Base-by-base conservation (phyloP, 228 moss, liverwort and hornwort genomes). In the Sphagnum magellanicum region DNA sequence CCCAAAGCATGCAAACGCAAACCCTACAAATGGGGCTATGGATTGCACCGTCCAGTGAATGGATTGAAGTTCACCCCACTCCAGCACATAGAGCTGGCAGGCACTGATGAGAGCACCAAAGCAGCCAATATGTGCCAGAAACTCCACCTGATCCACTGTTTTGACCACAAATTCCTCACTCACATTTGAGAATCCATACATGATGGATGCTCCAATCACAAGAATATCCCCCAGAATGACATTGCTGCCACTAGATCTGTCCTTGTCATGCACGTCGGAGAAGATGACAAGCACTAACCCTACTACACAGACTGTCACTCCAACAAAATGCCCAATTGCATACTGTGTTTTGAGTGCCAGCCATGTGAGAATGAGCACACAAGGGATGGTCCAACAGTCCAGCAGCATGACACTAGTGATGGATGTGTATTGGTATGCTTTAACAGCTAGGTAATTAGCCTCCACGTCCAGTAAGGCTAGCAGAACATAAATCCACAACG, bases 381-480 rank as follows among this genome's bases (percentile, higher is more conserved):
- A 89, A 4, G 98, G 98, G 47, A 98, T 86, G 59, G 81, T 84
- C 98, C 93, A 93, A 81, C 98, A 98, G 62, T 98, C 98, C 68
- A 98, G 79, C 63, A 98, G 81, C 93, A 98, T 98, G 5, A 91
- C 89, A 64, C 90, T 90, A 5, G 98, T 98, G 63, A 98, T 93
- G 66, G 98, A 88, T 0, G 93, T 93, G 71, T 84, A 93, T 67
- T 94, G 93, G 63, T 92, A 93, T n/a, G 98, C 90, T 71, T 92
- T 91, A 76, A 79, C 88, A 53, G 90, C 94, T 6, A 98, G 60
- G 67, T 91, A 98, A 4, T 88, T 94, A 14, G 80, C 89, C 77
- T 98, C 94, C 75, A 98, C 82, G 52, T 98, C 98, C 13, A 93
- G 70, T 49, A 92, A 12, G 5, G 93, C 85, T 12, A 94, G 73